Conservation (phyloP, 768 basidiomycete species). For the Pisolithus orientalis region DNA sequence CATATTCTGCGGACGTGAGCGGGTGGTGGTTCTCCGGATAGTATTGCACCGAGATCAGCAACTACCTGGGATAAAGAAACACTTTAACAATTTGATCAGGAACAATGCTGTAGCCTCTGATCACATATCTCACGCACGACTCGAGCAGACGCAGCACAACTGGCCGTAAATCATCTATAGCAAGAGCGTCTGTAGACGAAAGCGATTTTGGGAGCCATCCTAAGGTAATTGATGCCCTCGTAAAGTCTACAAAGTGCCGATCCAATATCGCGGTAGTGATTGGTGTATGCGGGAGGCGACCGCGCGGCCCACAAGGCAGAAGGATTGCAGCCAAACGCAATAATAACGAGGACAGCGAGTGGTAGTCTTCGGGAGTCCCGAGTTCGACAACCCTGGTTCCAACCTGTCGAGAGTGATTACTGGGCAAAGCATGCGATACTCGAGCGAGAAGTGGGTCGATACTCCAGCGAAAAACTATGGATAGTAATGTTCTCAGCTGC, state of each 20-base stretch:
- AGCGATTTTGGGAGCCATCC: slow-evolving; percentile 67
- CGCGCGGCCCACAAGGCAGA: slow-evolving; percentile 47
- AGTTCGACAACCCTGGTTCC: slow-evolving; percentile 40
- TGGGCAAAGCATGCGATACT: slow-evolving; percentile 37
- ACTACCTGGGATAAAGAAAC: slow-evolving; percentile 63
- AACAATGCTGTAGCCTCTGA: slow-evolving; percentile 6
- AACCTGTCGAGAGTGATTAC: slow-evolving; percentile 13
- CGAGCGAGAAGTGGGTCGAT: slow-evolving; percentile 45
- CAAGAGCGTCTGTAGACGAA: slow-evolving; percentile 30
- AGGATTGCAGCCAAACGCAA: slow-evolving; percentile 42
- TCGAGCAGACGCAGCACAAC: slow-evolving; percentile 50
- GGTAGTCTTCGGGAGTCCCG: slow-evolving; percentile 36
- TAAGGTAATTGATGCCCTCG: slow-evolving; percentile 54
- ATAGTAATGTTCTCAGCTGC: slow-evolving; percentile 55
- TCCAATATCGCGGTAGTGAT: slow-evolving; percentile 55
- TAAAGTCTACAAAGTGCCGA: slow-evolving; percentile 51
- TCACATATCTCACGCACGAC: slow-evolving; percentile 42
- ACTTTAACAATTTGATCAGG: slow-evolving; percentile 25
- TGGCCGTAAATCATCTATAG: slow-evolving; percentile 44
- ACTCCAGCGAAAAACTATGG: slow-evolving; percentile 71
- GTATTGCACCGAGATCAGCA: slow-evolving; percentile 52
- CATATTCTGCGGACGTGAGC: slow-evolving; percentile 54
- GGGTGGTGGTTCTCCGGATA: slow-evolving; percentile 40
- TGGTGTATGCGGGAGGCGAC: slow-evolving; percentile 47
- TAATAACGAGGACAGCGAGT: slow-evolving; percentile 36